Base-by-base conservation (phyloP, 2,329 filamentous ascomycete species). In the Apiospora malaysiana region DNA sequence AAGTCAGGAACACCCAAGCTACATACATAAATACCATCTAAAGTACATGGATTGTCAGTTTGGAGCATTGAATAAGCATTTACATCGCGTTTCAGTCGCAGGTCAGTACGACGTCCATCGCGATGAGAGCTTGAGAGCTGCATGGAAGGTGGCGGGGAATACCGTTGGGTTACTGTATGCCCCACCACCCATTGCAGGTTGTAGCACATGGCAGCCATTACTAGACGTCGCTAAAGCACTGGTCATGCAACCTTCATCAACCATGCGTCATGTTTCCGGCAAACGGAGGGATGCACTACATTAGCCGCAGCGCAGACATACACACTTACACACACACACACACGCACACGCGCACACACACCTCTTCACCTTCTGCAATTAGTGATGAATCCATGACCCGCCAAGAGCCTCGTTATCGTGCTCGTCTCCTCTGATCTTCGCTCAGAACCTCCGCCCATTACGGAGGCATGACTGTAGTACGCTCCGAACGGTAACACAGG, bases 101-200 rank as follows among this genome's bases (percentile, higher is more conserved):
- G 18, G 40, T 42, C 40, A 42, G 40, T 42, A 42, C 25, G 25
- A 18, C 16, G 4, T 2, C 14, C 49, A 56, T 56, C 49, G 49
- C 25, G 25, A 56, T 56, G 25, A 56, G 32, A 56, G 49, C 49
- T 56, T 27, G 25, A 56, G 27, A 27, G 25, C 49, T 56, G 49
- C 49, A 56, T 51, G 23, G 47, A 5, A 25, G 12, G 6, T 16
- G 32, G 32, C 32, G 32, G 32, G 32, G 32, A 32, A 32, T 32
- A 6, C 32, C 32, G 32, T 32, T 32, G 32, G 32, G 32, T 32
- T 32, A 21, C 56, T 40, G 56, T n/a, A n/a, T 40, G 56, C 56
- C 56, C 56, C 56, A 63, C 56, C 56, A 63, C 56, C 32, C 12
- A n/a, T 63, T 40, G 18, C 56, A 63, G 56, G 27, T 32, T 63